These are phyloP conservation scores for Onygena corvina DNA, from an alignment of 2,329 filamentous ascomycete genomes.

Conservation along the genomic window DNA sequence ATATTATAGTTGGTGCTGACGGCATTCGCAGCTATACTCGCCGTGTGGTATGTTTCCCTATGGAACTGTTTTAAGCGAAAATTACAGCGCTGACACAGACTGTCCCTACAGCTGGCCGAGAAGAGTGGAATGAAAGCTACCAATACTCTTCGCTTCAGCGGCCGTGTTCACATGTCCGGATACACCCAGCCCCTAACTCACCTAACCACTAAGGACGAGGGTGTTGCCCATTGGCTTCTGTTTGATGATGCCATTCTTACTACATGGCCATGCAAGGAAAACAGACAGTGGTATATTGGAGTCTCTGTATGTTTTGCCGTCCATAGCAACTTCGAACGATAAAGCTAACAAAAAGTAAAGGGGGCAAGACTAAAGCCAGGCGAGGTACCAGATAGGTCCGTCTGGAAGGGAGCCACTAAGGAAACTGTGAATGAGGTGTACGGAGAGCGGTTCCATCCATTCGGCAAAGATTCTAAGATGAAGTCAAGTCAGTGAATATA, in stretches of 20 bases:
- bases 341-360: not conserved
- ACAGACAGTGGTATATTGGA: slow-evolving; percentile 12
- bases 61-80: not conserved
- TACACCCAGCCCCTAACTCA: slow-evolving; percentile 10
- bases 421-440: slow-evolving; percentile 11
- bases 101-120: slow-evolving; percentile 4
- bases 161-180: slow-evolving; percentile 11
- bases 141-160: slow-evolving; percentile 10
- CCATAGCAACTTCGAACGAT: not conserved
- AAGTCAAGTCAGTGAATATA: slow-evolving; percentile 7
- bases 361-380: slow-evolving; percentile 8
- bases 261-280: slow-evolving; percentile 12
- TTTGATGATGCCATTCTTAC: slow-evolving; percentile 10
- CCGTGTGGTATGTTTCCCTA: slow-evolving; percentile 5
- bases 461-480: slow-evolving; percentile 10
- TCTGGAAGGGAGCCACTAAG: slow-evolving; percentile 9
- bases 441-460: slow-evolving; percentile 11
- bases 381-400: slow-evolving; percentile 9
- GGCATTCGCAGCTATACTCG: slow-evolving; percentile 11
- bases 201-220: slow-evolving; percentile 7
- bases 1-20: slow-evolving; percentile 11
- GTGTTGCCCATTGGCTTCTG: slow-evolving; percentile 9
- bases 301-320: slow-evolving; percentile 1
- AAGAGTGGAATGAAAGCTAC: slow-evolving; percentile 11
- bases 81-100: not conserved